Conservation (phyloP, 1,139 yeast genomes). For the Suhomyces chickasaworum region DNA sequence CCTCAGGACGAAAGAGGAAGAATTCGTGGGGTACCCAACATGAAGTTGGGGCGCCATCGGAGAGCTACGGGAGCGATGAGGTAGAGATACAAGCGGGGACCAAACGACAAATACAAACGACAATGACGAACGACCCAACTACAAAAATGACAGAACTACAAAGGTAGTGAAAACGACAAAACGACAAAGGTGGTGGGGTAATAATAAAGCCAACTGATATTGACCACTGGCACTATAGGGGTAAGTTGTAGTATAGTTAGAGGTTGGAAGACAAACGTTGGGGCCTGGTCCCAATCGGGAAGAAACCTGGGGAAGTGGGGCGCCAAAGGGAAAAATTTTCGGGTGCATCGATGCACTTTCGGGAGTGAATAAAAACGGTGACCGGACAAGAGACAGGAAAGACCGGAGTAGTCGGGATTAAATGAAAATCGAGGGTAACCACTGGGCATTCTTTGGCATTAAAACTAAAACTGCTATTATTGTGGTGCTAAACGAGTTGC, state of each 20-base stretch:
- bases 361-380: background rate
- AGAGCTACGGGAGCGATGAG: background rate
- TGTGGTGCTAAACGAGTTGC: background rate
- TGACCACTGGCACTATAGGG: background rate
- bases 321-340: conserved; percentile 1
- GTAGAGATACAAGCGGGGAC: background rate
- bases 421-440: background rate
- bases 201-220: background rate
- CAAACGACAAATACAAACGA: too few species aligned
- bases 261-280: background rate
- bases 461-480: too few species aligned
- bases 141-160: too few species aligned
- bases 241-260: background rate
- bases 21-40: conserved; percentile 3
- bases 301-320: conserved; percentile 16
- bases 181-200: background rate
- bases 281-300: conserved; percentile 1
- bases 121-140: too few species aligned
- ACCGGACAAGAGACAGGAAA: too few species aligned
- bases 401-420: background rate
- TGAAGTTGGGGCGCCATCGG: background rate
- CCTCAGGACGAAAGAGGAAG: background rate
- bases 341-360: background rate
- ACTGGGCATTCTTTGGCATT: too few species aligned
- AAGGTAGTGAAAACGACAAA: too few species aligned